phyloP scores from a whole-genome alignment of 805 yeast species.

The Saccharomyces eubayanus region DNA sequence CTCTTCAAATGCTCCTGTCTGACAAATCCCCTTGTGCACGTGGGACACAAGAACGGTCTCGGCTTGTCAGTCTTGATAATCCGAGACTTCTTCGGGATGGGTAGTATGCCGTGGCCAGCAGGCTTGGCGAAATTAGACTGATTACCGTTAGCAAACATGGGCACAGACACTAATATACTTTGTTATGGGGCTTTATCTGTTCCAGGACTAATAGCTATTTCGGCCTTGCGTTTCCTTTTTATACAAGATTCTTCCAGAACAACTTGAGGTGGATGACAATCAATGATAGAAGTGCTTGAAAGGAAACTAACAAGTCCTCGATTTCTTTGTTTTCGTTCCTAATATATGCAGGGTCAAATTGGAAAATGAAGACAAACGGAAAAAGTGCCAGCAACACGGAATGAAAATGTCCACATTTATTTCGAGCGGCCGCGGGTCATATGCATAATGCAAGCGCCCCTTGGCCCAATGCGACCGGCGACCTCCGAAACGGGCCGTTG shows the following conservation, averaged over 20 bases:
- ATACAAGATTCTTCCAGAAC: background rate
- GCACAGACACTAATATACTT: background rate
- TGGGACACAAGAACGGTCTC: constrained; percentile 81
- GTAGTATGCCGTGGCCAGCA: constrained; percentile 35
- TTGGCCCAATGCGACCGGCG: background rate
- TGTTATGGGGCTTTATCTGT: background rate
- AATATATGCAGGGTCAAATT: background rate
- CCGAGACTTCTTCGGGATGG: constrained; percentile 80
- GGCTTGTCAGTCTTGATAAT: constrained; percentile 87
- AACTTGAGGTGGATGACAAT: background rate
- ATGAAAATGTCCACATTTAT: background rate
- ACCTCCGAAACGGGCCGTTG: background rate
- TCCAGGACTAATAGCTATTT: background rate
- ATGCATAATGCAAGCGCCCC: background rate
- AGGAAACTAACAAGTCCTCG: background rate
- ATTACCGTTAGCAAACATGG: background rate
- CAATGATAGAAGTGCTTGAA: background rate
- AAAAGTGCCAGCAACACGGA: background rate
- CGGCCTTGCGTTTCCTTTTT: background rate
- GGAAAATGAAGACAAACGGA: background rate
- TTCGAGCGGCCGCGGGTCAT: background rate
- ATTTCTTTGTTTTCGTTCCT: background rate
- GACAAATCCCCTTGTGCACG: constrained; percentile 93
- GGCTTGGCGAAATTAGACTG: background rate
- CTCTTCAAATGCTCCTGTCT: constrained; percentile 88